phyloP scores from a whole-genome alignment of 2,329 filamentous ascomycete genomes.

The Colletotrichum theobromicola region DNA sequence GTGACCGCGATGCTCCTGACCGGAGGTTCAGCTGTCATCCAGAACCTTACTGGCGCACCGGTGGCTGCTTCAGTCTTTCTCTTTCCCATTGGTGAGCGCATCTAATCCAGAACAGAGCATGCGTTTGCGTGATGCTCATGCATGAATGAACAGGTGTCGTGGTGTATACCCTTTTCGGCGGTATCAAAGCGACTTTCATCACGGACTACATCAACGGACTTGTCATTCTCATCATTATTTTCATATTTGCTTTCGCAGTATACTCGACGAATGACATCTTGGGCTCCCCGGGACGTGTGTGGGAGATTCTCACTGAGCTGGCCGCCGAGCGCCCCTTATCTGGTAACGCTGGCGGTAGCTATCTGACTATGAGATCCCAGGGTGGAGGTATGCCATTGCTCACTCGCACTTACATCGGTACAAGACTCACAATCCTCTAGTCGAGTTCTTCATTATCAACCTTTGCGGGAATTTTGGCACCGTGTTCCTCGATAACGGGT shows the following conservation, averaged over 20 bases:
- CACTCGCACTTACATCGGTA: too few relatives aligned
- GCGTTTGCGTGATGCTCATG: not conserved
- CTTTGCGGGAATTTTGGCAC: constrained; percentile 83
- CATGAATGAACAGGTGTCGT: constrained; percentile 41
- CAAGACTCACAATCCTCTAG: not conserved
- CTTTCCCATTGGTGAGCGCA: constrained; percentile 70
- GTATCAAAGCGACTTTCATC: constrained; percentile 86
- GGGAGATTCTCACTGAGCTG: constrained; percentile 76
- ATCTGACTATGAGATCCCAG: constrained; percentile 83
- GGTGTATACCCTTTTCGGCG: constrained; percentile 77
- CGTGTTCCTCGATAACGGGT: constrained; percentile 86
- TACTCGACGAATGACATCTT: constrained; percentile 77
- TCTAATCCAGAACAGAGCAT: too few relatives aligned
- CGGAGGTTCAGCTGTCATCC: constrained; percentile 60
- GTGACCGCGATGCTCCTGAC: constrained; percentile 90
- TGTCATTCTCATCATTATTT: constrained; percentile 83
- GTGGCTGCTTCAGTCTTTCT: constrained; percentile 85
- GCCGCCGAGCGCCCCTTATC: constrained; percentile 73
- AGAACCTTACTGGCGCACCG: constrained; percentile 38
- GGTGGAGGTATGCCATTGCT: constrained; percentile 59
- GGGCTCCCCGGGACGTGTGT: constrained; percentile 78
- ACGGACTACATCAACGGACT: constrained; percentile 89
- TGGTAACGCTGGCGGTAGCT: constrained; percentile 82
- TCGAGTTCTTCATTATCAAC: constrained; percentile 91
- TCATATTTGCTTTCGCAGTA: constrained; percentile 82